Evolutionary conservation across 2,329 filamentous ascomycete species (phyloP).

Genomic region (Pseudocercospora fuligena): DNA sequence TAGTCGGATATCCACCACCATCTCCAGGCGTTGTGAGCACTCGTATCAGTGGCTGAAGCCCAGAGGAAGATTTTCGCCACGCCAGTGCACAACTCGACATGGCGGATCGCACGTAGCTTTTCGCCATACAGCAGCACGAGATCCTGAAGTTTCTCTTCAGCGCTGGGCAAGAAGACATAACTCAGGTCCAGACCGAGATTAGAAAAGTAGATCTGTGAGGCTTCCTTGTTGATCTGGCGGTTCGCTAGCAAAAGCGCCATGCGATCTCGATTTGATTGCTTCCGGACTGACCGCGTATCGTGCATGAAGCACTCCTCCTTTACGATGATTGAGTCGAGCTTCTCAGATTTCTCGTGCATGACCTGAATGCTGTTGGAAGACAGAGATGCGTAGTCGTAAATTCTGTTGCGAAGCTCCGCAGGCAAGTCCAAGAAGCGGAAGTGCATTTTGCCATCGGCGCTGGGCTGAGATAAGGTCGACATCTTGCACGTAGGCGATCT

Average conservation of each 20-base stretch:
- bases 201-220: neutral
- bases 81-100: neutral
- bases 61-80: neutral
- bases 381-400: neutral
- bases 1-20: neutral
- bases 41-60: neutral
- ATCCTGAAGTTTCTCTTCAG: neutral
- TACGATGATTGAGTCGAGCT: neutral
- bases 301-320: neutral
- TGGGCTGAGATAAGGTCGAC: neutral
- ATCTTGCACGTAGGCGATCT: neutral
- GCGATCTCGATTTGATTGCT: neutral
- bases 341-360: neutral
- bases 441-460: neutral
- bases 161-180: neutral
- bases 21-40: neutral
- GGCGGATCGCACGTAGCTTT: neutral
- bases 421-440: neutral
- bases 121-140: neutral
- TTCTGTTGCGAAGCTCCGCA: neutral
- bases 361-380: neutral
- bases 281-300: neutral
- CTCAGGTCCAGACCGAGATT: neutral
- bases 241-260: neutral
- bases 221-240: neutral